Evolutionary conservation across 257 asterid species (phyloP).

Genomic region (Fraxinus anomala): DNA sequence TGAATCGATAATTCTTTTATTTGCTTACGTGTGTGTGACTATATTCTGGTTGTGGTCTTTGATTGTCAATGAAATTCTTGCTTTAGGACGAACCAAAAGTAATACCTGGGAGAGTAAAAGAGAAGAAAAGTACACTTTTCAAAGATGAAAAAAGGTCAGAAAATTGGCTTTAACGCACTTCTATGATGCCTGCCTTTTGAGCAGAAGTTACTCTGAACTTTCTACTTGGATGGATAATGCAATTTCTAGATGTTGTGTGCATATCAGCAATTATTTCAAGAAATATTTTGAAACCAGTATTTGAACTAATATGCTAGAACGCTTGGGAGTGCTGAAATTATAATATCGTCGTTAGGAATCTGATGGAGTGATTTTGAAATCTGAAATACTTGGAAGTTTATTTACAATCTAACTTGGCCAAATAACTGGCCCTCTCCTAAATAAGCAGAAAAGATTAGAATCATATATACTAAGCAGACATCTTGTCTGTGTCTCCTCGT

Average conservation of each 20-base stretch:
- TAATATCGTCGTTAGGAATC: background rate
- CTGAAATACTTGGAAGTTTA: conserved; percentile 12
- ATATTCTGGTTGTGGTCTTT: background rate
- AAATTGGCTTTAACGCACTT: conserved; percentile 4
- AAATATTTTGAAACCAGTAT: background rate
- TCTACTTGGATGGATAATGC: conserved; percentile 25
- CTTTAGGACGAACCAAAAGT: background rate
- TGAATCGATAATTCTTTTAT: background rate
- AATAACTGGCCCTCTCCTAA: conserved; percentile 22
- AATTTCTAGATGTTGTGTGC: background rate
- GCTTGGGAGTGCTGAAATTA: too few relatives aligned
- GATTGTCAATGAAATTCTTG: background rate
- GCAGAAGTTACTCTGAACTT: background rate
- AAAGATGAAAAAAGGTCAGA: background rate
- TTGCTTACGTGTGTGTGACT: background rate
- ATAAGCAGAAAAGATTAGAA: conserved; percentile 7
- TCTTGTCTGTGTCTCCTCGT: too few relatives aligned
- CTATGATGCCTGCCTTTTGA: background rate
- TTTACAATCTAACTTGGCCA: conserved; percentile 21
- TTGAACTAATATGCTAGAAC: background rate
- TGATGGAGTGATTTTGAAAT: conserved; percentile 9
- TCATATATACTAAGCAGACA: background rate
- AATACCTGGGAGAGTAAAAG: background rate
- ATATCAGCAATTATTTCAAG: background rate
- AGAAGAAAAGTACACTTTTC: conserved; percentile 5